Percentiles rank a stretch among this genome's conserved stretches.
These are phyloP conservation scores for Fusarium circinatum DNA, from an alignment of 2,329 filamentous ascomycete species.

Conservation along the genomic window DNA sequence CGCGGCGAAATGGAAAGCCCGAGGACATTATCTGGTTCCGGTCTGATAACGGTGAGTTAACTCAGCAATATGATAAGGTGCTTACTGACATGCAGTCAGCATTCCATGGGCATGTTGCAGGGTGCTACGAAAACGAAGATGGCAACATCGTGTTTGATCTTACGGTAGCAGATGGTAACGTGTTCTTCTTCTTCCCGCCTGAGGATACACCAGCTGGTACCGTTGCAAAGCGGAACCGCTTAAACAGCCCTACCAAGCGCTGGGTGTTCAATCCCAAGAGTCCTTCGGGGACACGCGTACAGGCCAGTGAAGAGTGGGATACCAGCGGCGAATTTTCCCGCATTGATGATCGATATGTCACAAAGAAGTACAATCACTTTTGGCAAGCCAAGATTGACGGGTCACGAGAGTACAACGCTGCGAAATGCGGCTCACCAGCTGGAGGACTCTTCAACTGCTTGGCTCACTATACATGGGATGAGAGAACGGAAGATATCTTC, in stretches of 20 bases:
- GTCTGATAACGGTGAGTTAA: slow-evolving; percentile 2
- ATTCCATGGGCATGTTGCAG: slow-evolving; percentile 24
- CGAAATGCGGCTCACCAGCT: not conserved
- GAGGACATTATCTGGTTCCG: slow-evolving; percentile 9
- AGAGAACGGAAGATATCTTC: not conserved
- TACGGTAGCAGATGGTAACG: slow-evolving; percentile 17
- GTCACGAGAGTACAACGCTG: not conserved
- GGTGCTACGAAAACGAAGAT: slow-evolving; percentile 16
- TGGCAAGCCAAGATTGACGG: slow-evolving; percentile 16
- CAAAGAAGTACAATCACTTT: slow-evolving; percentile 14
- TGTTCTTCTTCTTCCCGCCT: slow-evolving; percentile 24
- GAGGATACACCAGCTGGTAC: not conserved
- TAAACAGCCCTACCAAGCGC: not conserved
- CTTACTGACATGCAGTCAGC: slow-evolving; percentile 7
- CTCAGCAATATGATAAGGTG: not conserved
- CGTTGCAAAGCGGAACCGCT: not conserved
- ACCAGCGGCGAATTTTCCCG: slow-evolving; percentile 14
- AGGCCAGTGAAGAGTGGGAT: not conserved
- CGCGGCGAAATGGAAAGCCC: slow-evolving; percentile 4
- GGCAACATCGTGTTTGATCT: slow-evolving; percentile 20
- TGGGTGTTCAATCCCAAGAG: not conserved
- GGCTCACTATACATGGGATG: slow-evolving; percentile 10
- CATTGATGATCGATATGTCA: slow-evolving; percentile 11
- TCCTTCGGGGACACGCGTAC: not conserved
- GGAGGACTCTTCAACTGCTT: slow-evolving; percentile 15